phyloP scores from a whole-genome alignment of 495 filamentous ascomycete species.

The Penicillium steckii region DNA sequence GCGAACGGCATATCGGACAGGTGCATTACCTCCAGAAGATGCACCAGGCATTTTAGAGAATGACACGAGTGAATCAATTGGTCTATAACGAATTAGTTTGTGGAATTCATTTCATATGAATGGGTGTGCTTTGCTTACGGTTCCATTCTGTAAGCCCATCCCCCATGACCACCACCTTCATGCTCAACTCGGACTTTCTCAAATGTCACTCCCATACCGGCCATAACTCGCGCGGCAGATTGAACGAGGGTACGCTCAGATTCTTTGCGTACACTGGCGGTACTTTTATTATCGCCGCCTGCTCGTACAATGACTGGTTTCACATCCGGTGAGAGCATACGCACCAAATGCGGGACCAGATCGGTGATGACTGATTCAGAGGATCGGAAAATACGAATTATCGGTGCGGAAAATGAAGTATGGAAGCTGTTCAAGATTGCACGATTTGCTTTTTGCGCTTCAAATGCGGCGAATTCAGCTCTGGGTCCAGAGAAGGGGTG shows the following conservation, averaged over 20 bases:
- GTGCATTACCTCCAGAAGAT: conserved; percentile 49
- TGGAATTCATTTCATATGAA: conserved; percentile 18
- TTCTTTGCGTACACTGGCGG: conserved; percentile 84
- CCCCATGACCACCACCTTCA: conserved; percentile 49
- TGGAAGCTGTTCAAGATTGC: conserved; percentile 54
- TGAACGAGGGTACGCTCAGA: conserved; percentile 76
- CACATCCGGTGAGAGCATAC: conserved; percentile 82
- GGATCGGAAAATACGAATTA: conserved; percentile 75
- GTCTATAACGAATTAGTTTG: conserved; percentile 35
- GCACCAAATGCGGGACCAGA: conserved; percentile 77
- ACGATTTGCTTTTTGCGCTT: conserved; percentile 69
- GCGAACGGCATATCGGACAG: conserved; percentile 81
- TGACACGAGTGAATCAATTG: conserved; percentile 63
- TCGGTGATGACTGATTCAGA: conserved; percentile 72
- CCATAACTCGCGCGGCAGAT: conserved; percentile 76
- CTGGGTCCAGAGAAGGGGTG: conserved; percentile 76
- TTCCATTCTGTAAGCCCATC: conserved; percentile 93
- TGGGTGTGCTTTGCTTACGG: conserved; percentile 62
- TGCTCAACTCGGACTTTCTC: conserved; percentile 77
- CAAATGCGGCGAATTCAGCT: conserved; percentile 76
- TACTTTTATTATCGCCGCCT: conserved; percentile 59
- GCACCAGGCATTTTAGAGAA: conserved; percentile 39
- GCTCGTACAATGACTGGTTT: conserved; percentile 89
- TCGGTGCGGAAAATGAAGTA: conserved; percentile 52
- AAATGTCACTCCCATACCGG: conserved; percentile 74